Evolutionary conservation across 495 filamentous ascomycete genomes (phyloP).

Genomic region (Copromyces sp.): DNA sequence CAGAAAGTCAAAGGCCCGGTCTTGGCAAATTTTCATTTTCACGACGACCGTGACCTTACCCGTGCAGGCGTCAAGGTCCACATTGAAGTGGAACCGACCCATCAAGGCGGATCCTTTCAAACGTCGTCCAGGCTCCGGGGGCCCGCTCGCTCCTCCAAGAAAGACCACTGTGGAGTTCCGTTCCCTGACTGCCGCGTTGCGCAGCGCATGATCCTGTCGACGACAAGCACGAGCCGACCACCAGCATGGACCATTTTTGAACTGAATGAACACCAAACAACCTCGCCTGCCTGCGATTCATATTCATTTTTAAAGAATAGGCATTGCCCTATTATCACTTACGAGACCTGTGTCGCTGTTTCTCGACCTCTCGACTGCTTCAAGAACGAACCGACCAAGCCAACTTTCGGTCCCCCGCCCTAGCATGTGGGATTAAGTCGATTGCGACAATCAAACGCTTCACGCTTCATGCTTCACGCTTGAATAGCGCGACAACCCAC

Average conservation of each 20-base stretch:
- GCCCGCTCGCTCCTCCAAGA: neutral
- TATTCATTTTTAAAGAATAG: neutral
- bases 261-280: neutral
- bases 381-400: neutral
- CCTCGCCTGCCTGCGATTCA: neutral
- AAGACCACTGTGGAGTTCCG: neutral
- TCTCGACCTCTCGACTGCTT: neutral
- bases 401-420: neutral
- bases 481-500: neutral
- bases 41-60: neutral
- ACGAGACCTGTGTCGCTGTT: neutral
- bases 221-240: neutral
- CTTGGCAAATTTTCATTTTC: neutral
- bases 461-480: neutral
- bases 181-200: neutral
- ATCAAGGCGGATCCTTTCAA: neutral
- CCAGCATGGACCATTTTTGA: neutral
- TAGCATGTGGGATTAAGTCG: neutral
- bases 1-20: neutral
- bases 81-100: neutral
- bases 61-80: neutral
- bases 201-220: neutral
- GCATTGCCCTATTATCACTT: neutral
- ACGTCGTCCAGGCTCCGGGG: neutral
- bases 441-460: neutral